A percentile compares a stretch with the other conserved stretches of the same genome.
Conservation (phyloP, 345 rosid genomes). For the Citrus reticulata region DNA sequence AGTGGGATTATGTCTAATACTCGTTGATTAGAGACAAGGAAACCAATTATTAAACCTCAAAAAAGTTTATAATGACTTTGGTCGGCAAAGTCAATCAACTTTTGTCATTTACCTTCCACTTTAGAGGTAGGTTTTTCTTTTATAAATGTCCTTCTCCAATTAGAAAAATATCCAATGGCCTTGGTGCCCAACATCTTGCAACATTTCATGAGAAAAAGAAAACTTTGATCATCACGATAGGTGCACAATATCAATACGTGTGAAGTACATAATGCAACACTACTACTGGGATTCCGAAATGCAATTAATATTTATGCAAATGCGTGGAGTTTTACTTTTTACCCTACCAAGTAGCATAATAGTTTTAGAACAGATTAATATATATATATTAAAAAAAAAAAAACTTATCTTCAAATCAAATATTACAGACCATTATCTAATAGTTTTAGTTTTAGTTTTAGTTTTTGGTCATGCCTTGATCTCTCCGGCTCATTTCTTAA, state of each 20-base stretch:
- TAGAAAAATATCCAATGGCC: constrained; percentile 2
- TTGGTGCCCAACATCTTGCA: not conserved
- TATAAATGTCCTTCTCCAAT: not conserved
- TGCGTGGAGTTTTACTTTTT: no score
- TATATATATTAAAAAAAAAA: no score
- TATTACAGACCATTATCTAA: no score
- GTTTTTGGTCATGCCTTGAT: no score
- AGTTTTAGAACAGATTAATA: no score
- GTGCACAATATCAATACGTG: not conserved
- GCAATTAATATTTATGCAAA: no score
- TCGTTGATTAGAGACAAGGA: constrained; percentile 23
- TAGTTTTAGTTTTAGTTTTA: no score
- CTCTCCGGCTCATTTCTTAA: rapidly evolving
- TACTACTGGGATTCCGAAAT: no score
- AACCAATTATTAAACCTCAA: constrained; percentile 6
- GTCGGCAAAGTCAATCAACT: constrained; percentile 22
- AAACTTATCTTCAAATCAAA: no score
- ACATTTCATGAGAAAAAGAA: not conserved
- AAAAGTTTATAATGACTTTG: constrained; percentile 21
- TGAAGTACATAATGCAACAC: not conserved
- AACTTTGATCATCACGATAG: no score
- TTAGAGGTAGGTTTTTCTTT: not conserved
- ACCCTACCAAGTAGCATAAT: no score
- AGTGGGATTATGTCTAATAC: constrained; percentile 8
- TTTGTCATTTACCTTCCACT: not conserved